phyloP scores from a whole-genome alignment of 1,139 yeast species.

The Saccharomyces hybrid region DNA sequence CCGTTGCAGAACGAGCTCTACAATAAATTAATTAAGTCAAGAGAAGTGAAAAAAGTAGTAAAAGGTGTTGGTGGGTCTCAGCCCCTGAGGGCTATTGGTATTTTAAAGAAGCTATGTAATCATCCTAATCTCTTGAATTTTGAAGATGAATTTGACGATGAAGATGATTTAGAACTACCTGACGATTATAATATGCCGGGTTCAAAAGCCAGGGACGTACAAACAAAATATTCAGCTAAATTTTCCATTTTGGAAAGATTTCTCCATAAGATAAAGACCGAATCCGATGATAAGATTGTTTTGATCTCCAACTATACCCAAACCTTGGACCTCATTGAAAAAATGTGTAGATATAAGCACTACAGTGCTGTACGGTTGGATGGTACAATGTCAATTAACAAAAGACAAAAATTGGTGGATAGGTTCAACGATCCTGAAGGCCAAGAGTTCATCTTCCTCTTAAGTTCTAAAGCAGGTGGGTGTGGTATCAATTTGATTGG shows the following conservation, averaged over 20 bases:
- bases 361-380: constrained; percentile 83
- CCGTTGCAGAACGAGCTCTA: constrained; percentile 72
- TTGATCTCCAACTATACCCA: constrained; percentile 91
- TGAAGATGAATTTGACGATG: constrained; percentile 70
- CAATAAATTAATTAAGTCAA: constrained; percentile 69
- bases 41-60: constrained; percentile 65
- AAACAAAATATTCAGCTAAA: constrained; percentile 51
- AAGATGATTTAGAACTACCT: constrained; percentile 53
- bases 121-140: constrained; percentile 82
- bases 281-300: constrained; percentile 91
- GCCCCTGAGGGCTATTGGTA: constrained; percentile 84
- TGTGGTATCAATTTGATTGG: constrained; percentile 97
- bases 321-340: constrained; percentile 84
- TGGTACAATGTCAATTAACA: constrained; percentile 87
- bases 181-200: constrained; percentile 49
- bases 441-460: constrained; percentile 75
- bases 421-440: constrained; percentile 85
- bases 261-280: constrained; percentile 62
- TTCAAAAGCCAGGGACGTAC: constrained; percentile 39
- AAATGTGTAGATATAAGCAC: constrained; percentile 63
- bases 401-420: constrained; percentile 89
- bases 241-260: constrained; percentile 59
- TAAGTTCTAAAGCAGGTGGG: constrained; percentile 97
- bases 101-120: constrained; percentile 81
- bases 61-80: constrained; percentile 53